phyloP scores from a whole-genome alignment of 2,329 filamentous ascomycete species.

The Emmonsiellopsis sp. region DNA sequence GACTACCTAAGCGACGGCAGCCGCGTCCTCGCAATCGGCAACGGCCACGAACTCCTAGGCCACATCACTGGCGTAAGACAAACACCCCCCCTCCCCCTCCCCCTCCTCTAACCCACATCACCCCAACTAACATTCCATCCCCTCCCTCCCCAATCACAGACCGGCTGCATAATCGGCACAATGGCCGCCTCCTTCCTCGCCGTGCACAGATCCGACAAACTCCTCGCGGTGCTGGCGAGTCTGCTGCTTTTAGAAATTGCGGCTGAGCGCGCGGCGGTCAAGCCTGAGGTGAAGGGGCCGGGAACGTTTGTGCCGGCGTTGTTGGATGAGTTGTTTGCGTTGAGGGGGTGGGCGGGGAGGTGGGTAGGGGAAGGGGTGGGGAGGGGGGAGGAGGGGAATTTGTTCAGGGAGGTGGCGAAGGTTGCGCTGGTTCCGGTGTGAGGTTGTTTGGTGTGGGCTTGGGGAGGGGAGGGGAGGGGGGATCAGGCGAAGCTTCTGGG shows the following conservation, averaged over 20 bases:
- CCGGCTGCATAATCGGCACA: constrained; percentile 78
- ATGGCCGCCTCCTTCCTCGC: constrained; percentile 67
- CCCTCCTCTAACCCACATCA: not conserved
- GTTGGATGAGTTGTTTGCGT: constrained; percentile 57
- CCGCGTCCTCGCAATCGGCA: constrained; percentile 57
- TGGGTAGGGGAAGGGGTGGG: not conserved
- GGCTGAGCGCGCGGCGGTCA: constrained; percentile 54
- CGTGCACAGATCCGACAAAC: constrained; percentile 50
- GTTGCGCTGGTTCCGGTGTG: constrained; percentile 24
- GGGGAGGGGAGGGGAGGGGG: no score
- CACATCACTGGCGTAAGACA: constrained; percentile 35
- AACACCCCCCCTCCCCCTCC: not conserved
- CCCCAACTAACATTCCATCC: not conserved
- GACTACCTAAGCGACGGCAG: constrained; percentile 71
- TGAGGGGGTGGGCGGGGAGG: constrained; percentile 16
- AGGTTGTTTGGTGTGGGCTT: not conserved
- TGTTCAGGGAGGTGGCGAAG: constrained; percentile 28
- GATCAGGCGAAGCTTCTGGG: no score
- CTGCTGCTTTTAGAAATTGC: constrained; percentile 70
- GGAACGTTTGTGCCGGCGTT: constrained; percentile 82
- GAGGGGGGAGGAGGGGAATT: constrained; percentile 21
- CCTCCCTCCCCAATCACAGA: constrained; percentile 28
- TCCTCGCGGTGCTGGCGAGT: constrained; percentile 64
- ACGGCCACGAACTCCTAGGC: constrained; percentile 58
- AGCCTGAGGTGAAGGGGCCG: constrained; percentile 61